phyloP scores from a whole-genome alignment of 1,284 basidiomycete genomes.

The Neonothopanus nambi region DNA sequence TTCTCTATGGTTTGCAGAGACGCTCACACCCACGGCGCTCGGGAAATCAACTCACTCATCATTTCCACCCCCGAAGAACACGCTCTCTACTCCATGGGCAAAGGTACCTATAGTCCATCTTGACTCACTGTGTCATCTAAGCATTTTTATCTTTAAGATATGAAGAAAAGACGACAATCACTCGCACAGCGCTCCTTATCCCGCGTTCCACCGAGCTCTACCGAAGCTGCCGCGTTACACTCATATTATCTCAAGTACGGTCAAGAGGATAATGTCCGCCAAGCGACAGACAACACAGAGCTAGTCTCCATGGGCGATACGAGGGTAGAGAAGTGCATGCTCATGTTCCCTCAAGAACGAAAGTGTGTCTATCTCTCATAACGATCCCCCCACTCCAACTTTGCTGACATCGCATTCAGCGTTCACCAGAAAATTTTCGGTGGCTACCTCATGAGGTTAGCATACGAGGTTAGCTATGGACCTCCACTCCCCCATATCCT shows the following conservation, averaged over 20 bases:
- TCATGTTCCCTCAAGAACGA: constrained; percentile 86
- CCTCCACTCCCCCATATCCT: neutral
- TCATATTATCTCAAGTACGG: constrained; percentile 62
- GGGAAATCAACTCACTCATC: constrained; percentile 64
- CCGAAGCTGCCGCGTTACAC: constrained; percentile 70
- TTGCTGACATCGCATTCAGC: constrained; percentile 31
- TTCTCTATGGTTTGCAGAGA: constrained; percentile 86
- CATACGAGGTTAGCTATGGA: constrained; percentile 53
- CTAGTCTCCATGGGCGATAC: constrained; percentile 71
- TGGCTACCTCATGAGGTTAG: constrained; percentile 57
- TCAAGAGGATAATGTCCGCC: constrained; percentile 23
- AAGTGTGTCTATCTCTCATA: constrained; percentile 49
- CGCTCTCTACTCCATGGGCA: constrained; percentile 63
- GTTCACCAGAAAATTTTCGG: constrained; percentile 84
- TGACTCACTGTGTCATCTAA: neutral
- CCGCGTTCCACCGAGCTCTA: constrained; percentile 69
- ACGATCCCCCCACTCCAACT: neutral
- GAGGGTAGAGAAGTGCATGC: constrained; percentile 62
- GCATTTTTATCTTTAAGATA: constrained; percentile 24
- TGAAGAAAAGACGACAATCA: constrained; percentile 56
- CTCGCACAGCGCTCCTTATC: constrained; percentile 59
- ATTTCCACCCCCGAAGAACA: constrained; percentile 65
- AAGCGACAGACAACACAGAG: constrained; percentile 26
- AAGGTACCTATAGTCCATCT: constrained; percentile 46
- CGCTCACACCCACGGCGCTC: constrained; percentile 63